Conservation (phyloP, 2,329 filamentous ascomycete species). For the Neonectria faginata region DNA sequence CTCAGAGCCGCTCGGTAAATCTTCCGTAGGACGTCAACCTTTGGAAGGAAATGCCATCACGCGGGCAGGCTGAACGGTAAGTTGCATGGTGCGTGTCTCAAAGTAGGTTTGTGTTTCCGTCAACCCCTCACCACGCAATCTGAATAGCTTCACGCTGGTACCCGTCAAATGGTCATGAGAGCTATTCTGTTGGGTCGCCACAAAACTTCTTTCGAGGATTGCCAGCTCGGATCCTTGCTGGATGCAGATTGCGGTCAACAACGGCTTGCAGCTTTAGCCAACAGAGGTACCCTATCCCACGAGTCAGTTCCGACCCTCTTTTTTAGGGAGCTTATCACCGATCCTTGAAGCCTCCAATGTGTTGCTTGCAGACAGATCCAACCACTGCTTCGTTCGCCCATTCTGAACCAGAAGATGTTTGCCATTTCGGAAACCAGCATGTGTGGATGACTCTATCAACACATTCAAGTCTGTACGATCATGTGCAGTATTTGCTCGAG, state of each 20-base stretch:
- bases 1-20: background rate
- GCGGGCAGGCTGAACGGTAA: background rate
- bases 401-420: background rate
- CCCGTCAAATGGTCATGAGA: background rate
- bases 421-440: background rate
- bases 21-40: background rate
- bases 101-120: background rate
- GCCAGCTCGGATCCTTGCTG: background rate
- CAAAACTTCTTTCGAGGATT: background rate
- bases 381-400: background rate
- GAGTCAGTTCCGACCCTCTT: background rate
- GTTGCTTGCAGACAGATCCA: background rate
- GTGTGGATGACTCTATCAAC: background rate
- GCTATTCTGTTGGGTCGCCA: background rate
- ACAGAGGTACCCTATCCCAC: background rate
- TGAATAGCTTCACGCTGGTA: background rate
- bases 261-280: background rate
- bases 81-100: background rate
- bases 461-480: background rate
- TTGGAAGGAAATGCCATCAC: background rate
- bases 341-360: background rate
- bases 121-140: slow-evolving; percentile 2
- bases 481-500: background rate
- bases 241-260: background rate
- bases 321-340: background rate